These are phyloP conservation scores for Gynandropsis gynandra DNA, from an alignment of 345 rosid genomes.

Conservation along the genomic window DNA sequence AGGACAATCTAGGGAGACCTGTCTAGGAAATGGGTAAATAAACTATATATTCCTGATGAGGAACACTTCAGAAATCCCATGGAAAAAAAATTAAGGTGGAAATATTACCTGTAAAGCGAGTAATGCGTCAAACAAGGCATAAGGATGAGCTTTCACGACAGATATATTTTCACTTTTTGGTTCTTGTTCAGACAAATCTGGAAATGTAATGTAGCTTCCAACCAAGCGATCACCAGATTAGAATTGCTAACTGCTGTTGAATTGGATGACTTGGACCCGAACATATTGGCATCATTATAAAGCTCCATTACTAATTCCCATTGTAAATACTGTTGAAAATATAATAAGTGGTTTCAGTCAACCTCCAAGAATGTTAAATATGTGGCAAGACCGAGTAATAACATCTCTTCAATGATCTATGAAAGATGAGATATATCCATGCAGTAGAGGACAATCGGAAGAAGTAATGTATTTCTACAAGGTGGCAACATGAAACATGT, in stretches of 20 bases:
- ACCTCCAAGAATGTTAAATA: conserved; percentile 7
- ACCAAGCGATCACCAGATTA: conserved; percentile 78
- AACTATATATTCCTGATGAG: conserved; percentile 1
- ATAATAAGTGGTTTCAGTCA: conserved; percentile 20
- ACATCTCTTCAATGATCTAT: conserved; percentile 11
- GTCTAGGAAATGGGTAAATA: neutral
- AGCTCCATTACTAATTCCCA: conserved; percentile 83
- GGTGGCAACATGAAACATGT: too few relatives aligned
- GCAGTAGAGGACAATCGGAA: neutral
- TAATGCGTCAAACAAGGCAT: conserved; percentile 75
- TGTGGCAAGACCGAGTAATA: conserved; percentile 11
- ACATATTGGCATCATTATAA: conserved; percentile 67
- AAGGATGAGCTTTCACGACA: conserved; percentile 59
- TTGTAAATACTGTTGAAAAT: conserved; percentile 55
- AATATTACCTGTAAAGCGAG: conserved; percentile 75
- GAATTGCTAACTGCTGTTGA: conserved; percentile 58
- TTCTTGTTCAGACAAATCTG: conserved; percentile 56
- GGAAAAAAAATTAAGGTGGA: conserved; percentile 12
- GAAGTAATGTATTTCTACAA: too few relatives aligned
- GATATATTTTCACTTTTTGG: conserved; percentile 36
- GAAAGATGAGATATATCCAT: neutral
- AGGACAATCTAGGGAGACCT: too few relatives aligned
- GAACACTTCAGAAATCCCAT: conserved; percentile 3
- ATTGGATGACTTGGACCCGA: conserved; percentile 63
- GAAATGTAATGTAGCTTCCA: conserved; percentile 91